These are phyloP conservation scores for Zangia roseola DNA, from an alignment of 768 basidiomycete species.

Conservation along the genomic window DNA sequence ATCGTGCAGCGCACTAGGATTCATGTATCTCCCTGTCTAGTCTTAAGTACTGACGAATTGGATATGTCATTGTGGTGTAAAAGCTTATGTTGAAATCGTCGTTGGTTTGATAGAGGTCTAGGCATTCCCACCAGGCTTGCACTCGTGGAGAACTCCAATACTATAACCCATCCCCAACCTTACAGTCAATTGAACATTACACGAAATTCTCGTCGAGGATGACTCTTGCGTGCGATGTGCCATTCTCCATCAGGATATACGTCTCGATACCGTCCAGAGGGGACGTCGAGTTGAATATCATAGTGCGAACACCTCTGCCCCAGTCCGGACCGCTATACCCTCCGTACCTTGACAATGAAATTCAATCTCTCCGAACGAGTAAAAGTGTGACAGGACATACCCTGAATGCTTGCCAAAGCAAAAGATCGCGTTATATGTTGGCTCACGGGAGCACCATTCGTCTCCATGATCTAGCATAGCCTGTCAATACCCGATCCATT, in stretches of 20 bases:
- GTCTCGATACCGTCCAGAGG: conserved; percentile 51
- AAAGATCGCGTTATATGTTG: conserved; percentile 59
- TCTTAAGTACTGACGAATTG: neutral
- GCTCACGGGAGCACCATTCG: conserved; percentile 76
- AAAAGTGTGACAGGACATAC: conserved; percentile 30
- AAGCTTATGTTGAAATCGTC: neutral
- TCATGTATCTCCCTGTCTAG: neutral
- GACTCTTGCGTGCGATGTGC: conserved; percentile 55
- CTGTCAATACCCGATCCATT: neutral
- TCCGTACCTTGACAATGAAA: conserved; percentile 51
- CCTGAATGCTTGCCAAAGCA: conserved; percentile 80
- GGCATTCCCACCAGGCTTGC: conserved; percentile 1
- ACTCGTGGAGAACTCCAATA: neutral
- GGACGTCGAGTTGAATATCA: conserved; percentile 52
- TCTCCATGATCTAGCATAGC: conserved; percentile 62
- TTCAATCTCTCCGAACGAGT: neutral
- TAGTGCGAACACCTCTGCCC: conserved; percentile 66
- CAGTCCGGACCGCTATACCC: conserved; percentile 51
- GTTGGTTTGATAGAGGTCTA: conserved; percentile 2
- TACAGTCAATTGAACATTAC: neutral
- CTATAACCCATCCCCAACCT: neutral
- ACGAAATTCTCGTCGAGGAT: conserved; percentile 44
- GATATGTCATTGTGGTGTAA: neutral
- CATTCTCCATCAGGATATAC: conserved; percentile 64
- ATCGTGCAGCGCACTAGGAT: too few species aligned